Evolutionary conservation across 2,329 filamentous ascomycete genomes (phyloP), one percentile per base, ranked within the genome.

Genomic region (Diaporthe capsici): DNA sequence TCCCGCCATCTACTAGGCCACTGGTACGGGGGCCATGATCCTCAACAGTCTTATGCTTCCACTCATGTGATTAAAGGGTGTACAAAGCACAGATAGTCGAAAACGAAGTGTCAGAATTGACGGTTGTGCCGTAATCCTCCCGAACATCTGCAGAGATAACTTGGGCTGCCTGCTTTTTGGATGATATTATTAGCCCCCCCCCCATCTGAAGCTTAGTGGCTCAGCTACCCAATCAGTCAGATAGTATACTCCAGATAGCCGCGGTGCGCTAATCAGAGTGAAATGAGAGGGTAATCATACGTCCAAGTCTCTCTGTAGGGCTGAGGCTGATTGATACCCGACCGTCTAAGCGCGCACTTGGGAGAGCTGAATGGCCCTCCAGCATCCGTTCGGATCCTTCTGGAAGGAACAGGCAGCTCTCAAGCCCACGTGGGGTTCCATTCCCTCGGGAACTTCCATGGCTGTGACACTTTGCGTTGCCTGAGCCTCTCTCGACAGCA

Each of bases 351-450:
- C 25, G 39, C 25, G 39, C 39, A 25, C 39, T 2, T 25, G 60
- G 60, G 60, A 47, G 39, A 47, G 60, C 60, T 47, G 60, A 63
- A 25, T 63, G 60, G 39, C 60, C 60, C 22, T 25, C 42, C 25
- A 44, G 13, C 39, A 47, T 63, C 60, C 39, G 15, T 10, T 31
- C n/a, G 8, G 25, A 63, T 63, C 60, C 60, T 63, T 47, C 39
- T 44, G 5, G 39, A 44, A 63, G 60, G 39, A 63, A 47, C 60
- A 60, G 25, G 39, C 13, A 31, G 42, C 25, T 47, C 39, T 28
- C 17, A 17, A 63, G 60, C 25, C 39, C 60, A 63, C 60, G 60
- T 63, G 60, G 60, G 22, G 25, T 63, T 47, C 60, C 60, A 13
- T 44, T 31, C 13, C 60, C 15, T 47, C 39, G 60, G 60, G 8